Percentiles rank a stretch among this genome's conserved stretches.
Conservation (phyloP, 176 grass and related monocot genomes). For the Aegilops bicornis region DNA sequence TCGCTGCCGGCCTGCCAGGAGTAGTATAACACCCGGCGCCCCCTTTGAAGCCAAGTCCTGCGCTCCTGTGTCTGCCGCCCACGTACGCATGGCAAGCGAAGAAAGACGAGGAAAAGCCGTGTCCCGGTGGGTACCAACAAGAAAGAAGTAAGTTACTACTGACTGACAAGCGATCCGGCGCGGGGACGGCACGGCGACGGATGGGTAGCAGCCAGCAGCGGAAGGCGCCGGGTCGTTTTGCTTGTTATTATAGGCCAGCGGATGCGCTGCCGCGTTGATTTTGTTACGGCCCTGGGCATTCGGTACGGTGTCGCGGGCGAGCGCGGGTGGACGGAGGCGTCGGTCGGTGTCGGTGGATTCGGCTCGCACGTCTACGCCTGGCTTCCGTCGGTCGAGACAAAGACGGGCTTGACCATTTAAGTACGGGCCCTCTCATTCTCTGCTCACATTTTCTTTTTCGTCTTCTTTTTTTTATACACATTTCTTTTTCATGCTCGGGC, state of each 20-base stretch:
- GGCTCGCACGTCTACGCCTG: neutral
- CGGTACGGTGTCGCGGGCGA: constrained; percentile 2
- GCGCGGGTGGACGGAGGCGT: neutral
- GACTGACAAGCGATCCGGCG: neutral
- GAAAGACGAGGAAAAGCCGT: too few relatives aligned
- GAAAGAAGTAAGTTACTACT: too few relatives aligned
- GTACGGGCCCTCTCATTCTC: neutral
- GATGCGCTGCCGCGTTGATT: neutral
- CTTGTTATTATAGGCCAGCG: neutral
- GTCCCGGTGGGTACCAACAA: neutral
- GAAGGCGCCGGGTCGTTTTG: constrained; percentile 1
- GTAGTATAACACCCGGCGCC: neutral
- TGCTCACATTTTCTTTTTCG: too few relatives aligned
- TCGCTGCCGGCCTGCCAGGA: neutral
- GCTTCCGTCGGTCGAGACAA: neutral
- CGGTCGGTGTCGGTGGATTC: constrained; percentile 7
- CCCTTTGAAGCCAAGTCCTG: too few relatives aligned
- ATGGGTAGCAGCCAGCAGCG: neutral
- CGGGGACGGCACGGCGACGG: neutral
- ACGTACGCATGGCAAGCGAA: too few relatives aligned
- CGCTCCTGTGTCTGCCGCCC: too few relatives aligned
- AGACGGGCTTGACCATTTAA: neutral
- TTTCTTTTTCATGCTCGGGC: too few relatives aligned
- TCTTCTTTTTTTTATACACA: too few relatives aligned
- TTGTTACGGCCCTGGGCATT: neutral